phyloP scores from a whole-genome alignment of 129 eudicot species.

The Scalesia atractyloides region DNA sequence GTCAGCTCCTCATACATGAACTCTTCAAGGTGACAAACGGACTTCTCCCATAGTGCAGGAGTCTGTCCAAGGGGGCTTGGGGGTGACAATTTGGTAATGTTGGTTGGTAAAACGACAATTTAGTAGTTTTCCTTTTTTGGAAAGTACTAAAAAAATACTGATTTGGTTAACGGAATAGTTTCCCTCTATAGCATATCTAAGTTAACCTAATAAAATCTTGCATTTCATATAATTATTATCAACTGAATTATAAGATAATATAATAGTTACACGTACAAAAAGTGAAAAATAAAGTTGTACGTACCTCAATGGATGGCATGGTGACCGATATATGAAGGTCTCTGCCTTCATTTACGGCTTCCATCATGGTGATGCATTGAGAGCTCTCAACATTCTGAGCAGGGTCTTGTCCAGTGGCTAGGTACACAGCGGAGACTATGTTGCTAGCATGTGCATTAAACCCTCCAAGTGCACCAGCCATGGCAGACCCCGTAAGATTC shows the following conservation, averaged over 20 bases:
- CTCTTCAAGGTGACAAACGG: no score
- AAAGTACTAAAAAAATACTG: no score
- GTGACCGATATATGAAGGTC: constrained; percentile 63
- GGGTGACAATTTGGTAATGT: no score
- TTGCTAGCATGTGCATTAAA: constrained; percentile 76
- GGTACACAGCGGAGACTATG: constrained; percentile 55
- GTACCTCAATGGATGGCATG: constrained; percentile 66
- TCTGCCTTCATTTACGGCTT: constrained; percentile 58
- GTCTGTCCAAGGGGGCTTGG: no score
- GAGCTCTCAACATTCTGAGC: constrained; percentile 72
- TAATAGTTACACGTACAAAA: not conserved
- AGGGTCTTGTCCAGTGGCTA: constrained; percentile 73
- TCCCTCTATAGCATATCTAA: no score
- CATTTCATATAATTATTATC: not conserved
- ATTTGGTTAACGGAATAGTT: no score
- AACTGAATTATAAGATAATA: not conserved
- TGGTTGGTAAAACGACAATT: no score
- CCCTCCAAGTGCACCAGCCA: constrained; percentile 75
- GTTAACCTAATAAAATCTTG: not conserved
- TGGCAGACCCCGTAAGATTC: constrained; percentile 63
- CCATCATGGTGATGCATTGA: constrained; percentile 72
- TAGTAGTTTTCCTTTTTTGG: no score
- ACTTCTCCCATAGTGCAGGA: no score
- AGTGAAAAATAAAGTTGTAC: not conserved
- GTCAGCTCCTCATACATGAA: no score